Evolutionary conservation across 192 early-diverging fungal species (phyloP), one percentile per base, ranked within the genome.

Genomic region (Dissophora ornata): DNA sequence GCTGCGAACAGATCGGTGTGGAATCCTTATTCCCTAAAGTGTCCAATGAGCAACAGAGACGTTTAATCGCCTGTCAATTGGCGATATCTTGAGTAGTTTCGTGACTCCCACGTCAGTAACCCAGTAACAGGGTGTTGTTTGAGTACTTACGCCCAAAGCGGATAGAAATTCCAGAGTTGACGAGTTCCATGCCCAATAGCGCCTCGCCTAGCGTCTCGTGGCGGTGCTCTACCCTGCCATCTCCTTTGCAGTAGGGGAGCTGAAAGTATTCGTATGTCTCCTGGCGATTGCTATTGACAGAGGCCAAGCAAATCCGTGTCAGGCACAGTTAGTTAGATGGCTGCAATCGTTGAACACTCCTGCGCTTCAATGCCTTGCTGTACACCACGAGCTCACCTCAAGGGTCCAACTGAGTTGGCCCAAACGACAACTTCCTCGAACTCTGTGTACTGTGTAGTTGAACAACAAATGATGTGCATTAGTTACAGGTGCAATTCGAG

Each of bases 121-220:
- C n/a, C n/a, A n/a, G n/a, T n/a, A n/a, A n/a, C n/a, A n/a, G n/a
- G n/a, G n/a, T n/a, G n/a, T n/a, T n/a, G n/a, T n/a, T n/a, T n/a
- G n/a, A n/a, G n/a, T n/a, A n/a, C 83, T 69, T 57, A 93, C 91
- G 62, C 32, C 79, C 51, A 77, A 87, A 94, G n/a, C 71, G 62
- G 47, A 94, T 90, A 0, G 84, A 81, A 34, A 92, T 86, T 22
- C 93, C 93, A 30, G 88, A 82, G 66, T 89, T 89, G 52, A 85
- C 82, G 33, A 94, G 81, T 36, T 93, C 89, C 84, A 93, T 86
- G 50, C 93, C 93, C 40, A 91, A 69, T 16, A 94, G 74, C 3
- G 91, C 93, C 65, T 94, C 93, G 19, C 90, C 93, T 22, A 94
- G 71, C 12, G 90, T 88, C 69, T 94, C 93, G 66, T 94, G 93